phyloP scores from a whole-genome alignment of 495 filamentous ascomycete species.

The Sordaria brevicollis region DNA sequence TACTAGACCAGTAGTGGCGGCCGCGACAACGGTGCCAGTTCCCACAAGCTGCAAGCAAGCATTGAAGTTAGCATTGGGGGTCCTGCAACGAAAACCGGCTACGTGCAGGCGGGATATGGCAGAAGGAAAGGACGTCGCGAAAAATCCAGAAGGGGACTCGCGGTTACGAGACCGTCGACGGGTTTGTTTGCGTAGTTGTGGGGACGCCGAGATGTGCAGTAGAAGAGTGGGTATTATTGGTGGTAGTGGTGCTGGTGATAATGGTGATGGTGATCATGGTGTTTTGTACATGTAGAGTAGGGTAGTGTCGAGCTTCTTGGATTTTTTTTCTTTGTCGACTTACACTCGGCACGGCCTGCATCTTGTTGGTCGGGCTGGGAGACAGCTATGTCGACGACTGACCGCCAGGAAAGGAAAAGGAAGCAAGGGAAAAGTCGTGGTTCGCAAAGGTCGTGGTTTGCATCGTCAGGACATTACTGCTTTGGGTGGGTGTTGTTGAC shows the following conservation, averaged over 20 bases:
- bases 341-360: conserved; percentile 58
- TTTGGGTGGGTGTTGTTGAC: background rate
- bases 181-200: background rate
- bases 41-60: conserved; percentile 39
- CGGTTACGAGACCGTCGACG: background rate
- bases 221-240: background rate
- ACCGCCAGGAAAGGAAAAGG: conserved; percentile 27
- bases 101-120: background rate
- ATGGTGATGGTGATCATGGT: background rate
- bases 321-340: conserved; percentile 23
- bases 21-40: conserved; percentile 48
- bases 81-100: conserved; percentile 1
- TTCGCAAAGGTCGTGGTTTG: conserved; percentile 24
- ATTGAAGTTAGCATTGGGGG: conserved; percentile 8
- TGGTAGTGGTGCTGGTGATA: background rate
- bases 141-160: background rate
- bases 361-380: conserved; percentile 30
- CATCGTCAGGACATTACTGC: conserved; percentile 31
- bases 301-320: background rate
- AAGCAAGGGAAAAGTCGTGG: conserved; percentile 24
- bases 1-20: conserved; percentile 45
- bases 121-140: background rate
- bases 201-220: background rate
- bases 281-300: background rate
- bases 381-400: conserved; percentile 28